phyloP scores from a whole-genome alignment of 2,329 filamentous ascomycete species.

The Ophiostoma tasmaniense region DNA sequence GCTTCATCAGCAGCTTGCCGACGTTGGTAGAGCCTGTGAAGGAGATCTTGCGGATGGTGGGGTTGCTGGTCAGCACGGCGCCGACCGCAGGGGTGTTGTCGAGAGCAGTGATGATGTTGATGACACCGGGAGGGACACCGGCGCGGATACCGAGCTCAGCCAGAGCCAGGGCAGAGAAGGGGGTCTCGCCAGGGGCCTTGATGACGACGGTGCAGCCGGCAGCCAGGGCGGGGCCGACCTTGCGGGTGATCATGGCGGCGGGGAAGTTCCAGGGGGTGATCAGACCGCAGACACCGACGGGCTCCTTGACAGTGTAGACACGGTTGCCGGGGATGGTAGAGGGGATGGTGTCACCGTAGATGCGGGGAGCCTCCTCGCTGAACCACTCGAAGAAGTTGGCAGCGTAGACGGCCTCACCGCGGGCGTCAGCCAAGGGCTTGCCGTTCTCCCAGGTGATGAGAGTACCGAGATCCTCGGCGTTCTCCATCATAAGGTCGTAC shows the following conservation, averaged over 20 bases:
- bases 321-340: slow-evolving; percentile 62
- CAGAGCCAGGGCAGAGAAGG: slow-evolving; percentile 79
- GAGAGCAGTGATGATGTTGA: slow-evolving; percentile 77
- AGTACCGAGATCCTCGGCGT: slow-evolving; percentile 69
- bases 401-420: slow-evolving; percentile 63
- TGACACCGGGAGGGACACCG: slow-evolving; percentile 80
- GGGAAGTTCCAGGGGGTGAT: slow-evolving; percentile 90
- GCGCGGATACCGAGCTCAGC: slow-evolving; percentile 80
- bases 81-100: slow-evolving; percentile 76
- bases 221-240: slow-evolving; percentile 67
- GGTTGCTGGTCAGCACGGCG: slow-evolving; percentile 63
- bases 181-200: slow-evolving; percentile 88
- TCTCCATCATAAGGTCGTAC: slow-evolving; percentile 72
- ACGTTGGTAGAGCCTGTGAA: slow-evolving; percentile 77
- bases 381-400: slow-evolving; percentile 76
- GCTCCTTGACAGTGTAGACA: slow-evolving; percentile 71
- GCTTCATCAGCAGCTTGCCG: slow-evolving; percentile 76
- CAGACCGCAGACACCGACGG: slow-evolving; percentile 72
- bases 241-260: slow-evolving; percentile 65
- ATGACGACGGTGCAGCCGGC: slow-evolving; percentile 92
- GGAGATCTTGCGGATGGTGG: slow-evolving; percentile 76
- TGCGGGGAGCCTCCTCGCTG: slow-evolving; percentile 64
- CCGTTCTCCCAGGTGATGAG: slow-evolving; percentile 88
- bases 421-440: slow-evolving; percentile 69
- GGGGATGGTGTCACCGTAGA: slow-evolving; percentile 68